Percentiles rank a stretch among this genome's conserved stretches.
Evolutionary conservation across 2,329 filamentous ascomycete species (phyloP).

Genomic region (Rhynchosporium graminicola): DNA sequence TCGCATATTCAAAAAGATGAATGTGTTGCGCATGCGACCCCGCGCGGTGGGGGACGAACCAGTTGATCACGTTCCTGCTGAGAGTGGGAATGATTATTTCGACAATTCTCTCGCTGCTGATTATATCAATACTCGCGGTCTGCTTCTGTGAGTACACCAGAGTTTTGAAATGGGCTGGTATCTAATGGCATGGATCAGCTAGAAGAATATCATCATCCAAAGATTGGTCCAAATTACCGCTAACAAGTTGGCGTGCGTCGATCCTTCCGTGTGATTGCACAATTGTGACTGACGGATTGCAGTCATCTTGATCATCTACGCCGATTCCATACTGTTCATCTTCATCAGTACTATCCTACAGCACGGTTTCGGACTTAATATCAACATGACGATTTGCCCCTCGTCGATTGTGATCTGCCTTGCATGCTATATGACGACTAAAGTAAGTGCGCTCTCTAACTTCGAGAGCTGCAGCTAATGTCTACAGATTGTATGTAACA

Average conservation of each 20-base stretch:
- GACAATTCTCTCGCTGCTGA: constrained; percentile 23
- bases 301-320: constrained; percentile 52
- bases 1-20: constrained; percentile 16
- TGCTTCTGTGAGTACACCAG: constrained; percentile 26
- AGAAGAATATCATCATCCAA: constrained; percentile 20
- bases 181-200: constrained; percentile 13
- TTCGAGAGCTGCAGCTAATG: neutral
- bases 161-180: neutral
- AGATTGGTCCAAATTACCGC: constrained; percentile 24
- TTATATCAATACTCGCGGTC: constrained; percentile 24
- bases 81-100: constrained; percentile 34
- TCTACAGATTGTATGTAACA: neutral
- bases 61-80: constrained; percentile 24
- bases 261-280: neutral
- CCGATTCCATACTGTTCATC: constrained; percentile 61
- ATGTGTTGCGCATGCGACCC: neutral
- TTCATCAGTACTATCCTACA: constrained; percentile 57
- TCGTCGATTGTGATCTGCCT: constrained; percentile 62
- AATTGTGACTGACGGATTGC: constrained; percentile 5
- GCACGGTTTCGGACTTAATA: constrained; percentile 57
- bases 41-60: constrained; percentile 10
- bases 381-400: constrained; percentile 52
- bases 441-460: constrained; percentile 44
- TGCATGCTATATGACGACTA: constrained; percentile 61
- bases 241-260: constrained; percentile 30